These are phyloP conservation scores for Penicillium paradoxum DNA, from an alignment of 495 filamentous ascomycete genomes.

Conservation along the genomic window DNA sequence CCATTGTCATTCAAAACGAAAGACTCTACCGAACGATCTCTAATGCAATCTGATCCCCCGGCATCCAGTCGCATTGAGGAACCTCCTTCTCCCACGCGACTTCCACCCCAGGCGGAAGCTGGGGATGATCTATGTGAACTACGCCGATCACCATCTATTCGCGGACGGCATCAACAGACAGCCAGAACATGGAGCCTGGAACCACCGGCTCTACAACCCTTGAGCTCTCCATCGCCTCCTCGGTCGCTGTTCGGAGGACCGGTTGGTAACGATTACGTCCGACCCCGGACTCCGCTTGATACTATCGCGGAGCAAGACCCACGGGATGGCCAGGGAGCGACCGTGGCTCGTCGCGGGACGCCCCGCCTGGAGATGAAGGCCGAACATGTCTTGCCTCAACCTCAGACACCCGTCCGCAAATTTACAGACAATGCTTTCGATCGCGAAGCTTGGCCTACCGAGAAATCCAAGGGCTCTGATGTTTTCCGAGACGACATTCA, in stretches of 20 bases:
- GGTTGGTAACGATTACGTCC: conserved; percentile 20
- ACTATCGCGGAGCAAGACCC: conserved; percentile 40
- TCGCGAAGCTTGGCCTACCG: conserved; percentile 46
- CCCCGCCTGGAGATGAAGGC: conserved; percentile 41
- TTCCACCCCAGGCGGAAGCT: conserved; percentile 16
- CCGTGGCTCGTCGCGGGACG: conserved; percentile 28
- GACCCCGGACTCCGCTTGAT: conserved; percentile 37
- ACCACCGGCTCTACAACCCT: conserved; percentile 20
- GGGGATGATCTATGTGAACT: conserved; percentile 23
- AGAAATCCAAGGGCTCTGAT: conserved; percentile 35
- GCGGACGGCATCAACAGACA: conserved; percentile 30
- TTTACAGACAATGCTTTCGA: conserved; percentile 51
- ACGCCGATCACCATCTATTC: conserved; percentile 36
- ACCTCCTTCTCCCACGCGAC: conserved; percentile 11
- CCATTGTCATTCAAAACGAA: conserved; percentile 36
- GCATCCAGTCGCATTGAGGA: conserved; percentile 15
- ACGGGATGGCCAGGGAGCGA: conserved; percentile 12
- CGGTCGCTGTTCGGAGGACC: conserved; percentile 28
- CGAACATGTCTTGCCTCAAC: conserved; percentile 40
- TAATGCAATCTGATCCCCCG: neutral
- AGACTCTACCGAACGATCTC: conserved; percentile 45
- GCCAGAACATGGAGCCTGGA: conserved; percentile 33
- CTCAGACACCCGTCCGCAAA: conserved; percentile 37
- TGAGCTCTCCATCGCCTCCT: conserved; percentile 19
- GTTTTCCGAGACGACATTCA: conserved; percentile 14